Conservation (phyloP, 805 yeast species). For the Nakazawaea molendinolei region DNA sequence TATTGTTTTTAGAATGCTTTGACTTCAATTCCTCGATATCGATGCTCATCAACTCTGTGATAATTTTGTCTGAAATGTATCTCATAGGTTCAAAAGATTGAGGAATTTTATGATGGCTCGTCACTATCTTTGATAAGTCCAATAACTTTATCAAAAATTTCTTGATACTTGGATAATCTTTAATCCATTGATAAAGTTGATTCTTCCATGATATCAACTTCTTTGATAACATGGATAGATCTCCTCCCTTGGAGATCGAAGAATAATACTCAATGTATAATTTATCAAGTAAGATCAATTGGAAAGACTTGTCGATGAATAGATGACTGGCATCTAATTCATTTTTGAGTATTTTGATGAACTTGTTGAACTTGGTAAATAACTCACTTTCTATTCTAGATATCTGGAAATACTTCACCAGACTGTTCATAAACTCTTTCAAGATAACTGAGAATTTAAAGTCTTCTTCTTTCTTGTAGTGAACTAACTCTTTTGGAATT, state of each 20-base stretch:
- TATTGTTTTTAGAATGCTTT: slow-evolving; percentile 16
- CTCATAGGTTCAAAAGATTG: neutral
- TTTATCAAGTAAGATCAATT: slow-evolving; percentile 1
- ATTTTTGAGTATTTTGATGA: slow-evolving; percentile 1
- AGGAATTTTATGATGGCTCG: neutral
- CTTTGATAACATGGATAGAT: too few species aligned
- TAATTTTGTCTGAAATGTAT: neutral
- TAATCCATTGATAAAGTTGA: slow-evolving; percentile 1
- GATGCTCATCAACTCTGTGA: neutral
- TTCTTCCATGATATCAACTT: slow-evolving; percentile 2
- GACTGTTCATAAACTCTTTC: slow-evolving; percentile 46
- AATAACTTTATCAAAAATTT: slow-evolving; percentile 5
- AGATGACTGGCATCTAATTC: neutral
- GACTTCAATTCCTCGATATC: neutral
- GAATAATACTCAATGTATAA: neutral
- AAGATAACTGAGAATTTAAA: slow-evolving; percentile 16
- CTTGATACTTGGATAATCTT: neutral
- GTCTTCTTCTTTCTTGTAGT: slow-evolving; percentile 28
- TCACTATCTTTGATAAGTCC: neutral
- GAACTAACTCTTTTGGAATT: slow-evolving; percentile 16
- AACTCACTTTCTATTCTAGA: neutral
- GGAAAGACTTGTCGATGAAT: slow-evolving; percentile 1
- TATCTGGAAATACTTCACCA: slow-evolving; percentile 33
- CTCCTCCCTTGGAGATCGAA: too few species aligned
- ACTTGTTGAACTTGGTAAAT: neutral